Conservation (phyloP, 768 basidiomycete species). For the Lyophyllum decastes region DNA sequence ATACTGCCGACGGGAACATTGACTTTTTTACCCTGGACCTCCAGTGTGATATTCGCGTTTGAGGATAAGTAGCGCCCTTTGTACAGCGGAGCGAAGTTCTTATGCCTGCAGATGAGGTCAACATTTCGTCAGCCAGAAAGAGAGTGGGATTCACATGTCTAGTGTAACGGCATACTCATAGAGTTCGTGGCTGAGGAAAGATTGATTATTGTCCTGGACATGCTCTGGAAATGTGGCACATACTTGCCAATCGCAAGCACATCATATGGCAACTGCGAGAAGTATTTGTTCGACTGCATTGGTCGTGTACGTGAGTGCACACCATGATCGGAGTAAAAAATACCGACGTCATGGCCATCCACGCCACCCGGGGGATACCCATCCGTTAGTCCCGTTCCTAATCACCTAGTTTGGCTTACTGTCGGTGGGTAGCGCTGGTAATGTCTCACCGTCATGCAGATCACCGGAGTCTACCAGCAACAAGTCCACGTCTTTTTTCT, state of each 20-base stretch:
- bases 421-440: neutral
- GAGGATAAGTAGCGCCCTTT: constrained; percentile 79
- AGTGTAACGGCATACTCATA: constrained; percentile 67
- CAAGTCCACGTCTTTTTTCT: constrained; percentile 78
- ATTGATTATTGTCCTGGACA: neutral
- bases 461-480: constrained; percentile 84
- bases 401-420: neutral
- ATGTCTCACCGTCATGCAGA: constrained; percentile 60
- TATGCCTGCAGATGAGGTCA: constrained; percentile 39
- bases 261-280: constrained; percentile 77
- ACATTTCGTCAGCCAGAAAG: neutral
- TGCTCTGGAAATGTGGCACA: constrained; percentile 21
- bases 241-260: constrained; percentile 84
- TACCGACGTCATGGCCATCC: constrained; percentile 65
- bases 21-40: constrained; percentile 36
- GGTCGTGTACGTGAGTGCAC: neutral
- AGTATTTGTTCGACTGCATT: constrained; percentile 69
- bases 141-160: constrained; percentile 52
- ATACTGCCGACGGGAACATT: constrained; percentile 40
- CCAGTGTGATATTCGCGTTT: constrained; percentile 81
- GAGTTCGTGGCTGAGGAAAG: constrained; percentile 68
- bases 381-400: constrained; percentile 77
- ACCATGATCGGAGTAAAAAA: neutral
- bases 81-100: constrained; percentile 64
- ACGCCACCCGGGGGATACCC: constrained; percentile 71